Evolutionary conservation across 2,329 filamentous ascomycete species (phyloP), one percentile per base, ranked within the genome.

Genomic region (Aulographum hederae): DNA sequence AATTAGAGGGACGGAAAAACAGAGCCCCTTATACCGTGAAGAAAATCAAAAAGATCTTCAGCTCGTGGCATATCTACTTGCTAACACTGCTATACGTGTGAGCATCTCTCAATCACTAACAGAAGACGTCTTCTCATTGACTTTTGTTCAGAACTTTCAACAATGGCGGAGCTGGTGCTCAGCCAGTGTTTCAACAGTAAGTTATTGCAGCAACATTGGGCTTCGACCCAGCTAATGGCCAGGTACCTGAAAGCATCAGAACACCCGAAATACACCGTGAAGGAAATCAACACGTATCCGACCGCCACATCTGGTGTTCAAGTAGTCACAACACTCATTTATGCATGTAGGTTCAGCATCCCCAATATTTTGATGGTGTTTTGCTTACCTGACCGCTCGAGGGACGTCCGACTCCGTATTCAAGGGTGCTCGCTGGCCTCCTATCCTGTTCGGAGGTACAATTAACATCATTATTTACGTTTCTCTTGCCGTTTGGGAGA

Each of bases 31-130:
- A 61, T 38, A 64, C 60, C 1, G 53, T 49, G 32, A 44, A 50
- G 2, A 75, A 72, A 47, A 42, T 77, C 25, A 60, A 58, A 46
- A 67, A 63, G 41, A 75, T 77, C 13, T 65, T 76, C 34, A 57
- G 58, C 0, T 67, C 64, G 4, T 78, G 73, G 73, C 72, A 73
- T 38, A 67, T 78, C 2, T 78, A 72, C 34, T 39, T 63, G 0
- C 51, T 78, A 3, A 61, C 60, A 0, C 33, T 67, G 0, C 47
- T 75, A 1, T 78, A 77, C 44, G 58, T 76, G 43, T 61, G 37
- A 25, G 21, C 8, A 25, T 25, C 21, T 25, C n/a, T 8, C 8
- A 25, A 25, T 8, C 21, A 25, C 21, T n/a, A n/a, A 8, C 8
- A 8, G 8, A 25, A 25, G 11, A 8, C 31, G 10, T 16, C 14